Conservation (phyloP, 345 rosid species). For the Syzygium grande region DNA sequence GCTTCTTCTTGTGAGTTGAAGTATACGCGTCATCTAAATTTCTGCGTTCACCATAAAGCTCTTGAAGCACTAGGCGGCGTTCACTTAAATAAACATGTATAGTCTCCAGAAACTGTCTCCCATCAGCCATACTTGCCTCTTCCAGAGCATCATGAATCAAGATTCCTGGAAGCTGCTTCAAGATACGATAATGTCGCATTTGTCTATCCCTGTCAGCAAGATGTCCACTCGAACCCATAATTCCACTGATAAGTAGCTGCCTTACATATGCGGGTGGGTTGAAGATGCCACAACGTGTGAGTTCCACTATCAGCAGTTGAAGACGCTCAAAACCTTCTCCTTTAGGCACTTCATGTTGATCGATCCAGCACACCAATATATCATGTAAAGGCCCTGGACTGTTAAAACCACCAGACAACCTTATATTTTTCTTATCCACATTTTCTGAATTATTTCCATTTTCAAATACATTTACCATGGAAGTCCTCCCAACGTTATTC, state of each 20-base stretch:
- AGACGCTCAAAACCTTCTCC: slow-evolving; percentile 69
- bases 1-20: slow-evolving; percentile 32
- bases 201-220: slow-evolving; percentile 40
- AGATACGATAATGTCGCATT: slow-evolving; percentile 66
- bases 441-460: slow-evolving; percentile 12
- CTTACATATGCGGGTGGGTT: slow-evolving; percentile 87
- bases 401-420: slow-evolving; percentile 50
- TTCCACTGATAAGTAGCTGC: slow-evolving; percentile 87
- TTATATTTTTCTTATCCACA: slow-evolving; percentile 8
- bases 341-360: slow-evolving; percentile 79
- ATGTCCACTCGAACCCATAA: slow-evolving; percentile 49
- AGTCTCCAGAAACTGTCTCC: slow-evolving; percentile 52
- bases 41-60: slow-evolving; percentile 27
- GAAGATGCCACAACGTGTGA: slow-evolving; percentile 74
- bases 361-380: slow-evolving; percentile 93
- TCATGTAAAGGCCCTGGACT: slow-evolving; percentile 96
- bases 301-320: slow-evolving; percentile 72
- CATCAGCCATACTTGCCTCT: slow-evolving; percentile 59
- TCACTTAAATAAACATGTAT: slow-evolving; percentile 71
- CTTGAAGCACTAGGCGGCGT: slow-evolving; percentile 65
- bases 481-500: slow-evolving; percentile 17
- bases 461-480: slow-evolving; percentile 19
- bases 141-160: slow-evolving; percentile 53
- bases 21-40: slow-evolving; percentile 8
- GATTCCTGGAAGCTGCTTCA: slow-evolving; percentile 77